phyloP scores from a whole-genome alignment of 1,284 basidiomycete genomes.

The Vanrija pseudolonga region DNA sequence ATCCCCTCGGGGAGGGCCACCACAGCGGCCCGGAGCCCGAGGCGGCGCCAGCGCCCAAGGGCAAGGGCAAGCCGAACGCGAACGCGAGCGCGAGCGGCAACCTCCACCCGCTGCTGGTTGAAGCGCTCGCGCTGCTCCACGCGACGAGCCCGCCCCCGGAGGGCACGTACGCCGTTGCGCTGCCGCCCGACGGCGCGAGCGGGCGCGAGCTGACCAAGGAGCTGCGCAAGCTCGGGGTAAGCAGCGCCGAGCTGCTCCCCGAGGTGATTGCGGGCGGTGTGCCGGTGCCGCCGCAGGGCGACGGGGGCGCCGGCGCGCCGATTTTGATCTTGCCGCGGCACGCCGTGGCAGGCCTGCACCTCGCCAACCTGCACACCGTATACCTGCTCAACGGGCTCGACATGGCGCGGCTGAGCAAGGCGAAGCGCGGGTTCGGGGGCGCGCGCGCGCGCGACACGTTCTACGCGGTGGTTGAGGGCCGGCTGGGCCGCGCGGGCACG shows the following conservation, averaged over 20 bases:
- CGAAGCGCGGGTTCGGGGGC: conserved; percentile 15
- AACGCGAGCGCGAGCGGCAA: neutral
- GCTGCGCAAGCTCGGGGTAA: conserved; percentile 18
- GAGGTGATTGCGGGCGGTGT: conserved; percentile 16
- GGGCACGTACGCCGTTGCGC: conserved; percentile 22
- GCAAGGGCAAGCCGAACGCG: neutral
- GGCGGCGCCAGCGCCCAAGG: neutral
- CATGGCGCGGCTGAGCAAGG: conserved; percentile 13
- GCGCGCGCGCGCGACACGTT: conserved; percentile 9
- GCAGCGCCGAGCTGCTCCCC: conserved; percentile 19
- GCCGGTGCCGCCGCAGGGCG: neutral
- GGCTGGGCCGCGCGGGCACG: conserved; percentile 31
- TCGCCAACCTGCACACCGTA: conserved; percentile 27
- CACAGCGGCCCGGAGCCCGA: no score
- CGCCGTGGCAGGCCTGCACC: conserved; percentile 28
- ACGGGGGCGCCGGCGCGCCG: conserved; percentile 6
- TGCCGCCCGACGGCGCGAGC: conserved; percentile 27
- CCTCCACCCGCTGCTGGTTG: conserved; percentile 10
- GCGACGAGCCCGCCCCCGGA: conserved; percentile 23
- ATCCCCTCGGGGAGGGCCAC: neutral
- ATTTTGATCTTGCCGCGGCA: conserved; percentile 23
- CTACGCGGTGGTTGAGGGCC: conserved; percentile 28
- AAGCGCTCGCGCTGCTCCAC: conserved; percentile 30
- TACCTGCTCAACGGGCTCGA: conserved; percentile 36
- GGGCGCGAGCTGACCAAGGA: conserved; percentile 13